A percentile compares a stretch with the other conserved stretches of the same genome.
phyloP scores from a whole-genome alignment of 2,329 filamentous ascomycete genomes.

The Pezicula carpinea region DNA sequence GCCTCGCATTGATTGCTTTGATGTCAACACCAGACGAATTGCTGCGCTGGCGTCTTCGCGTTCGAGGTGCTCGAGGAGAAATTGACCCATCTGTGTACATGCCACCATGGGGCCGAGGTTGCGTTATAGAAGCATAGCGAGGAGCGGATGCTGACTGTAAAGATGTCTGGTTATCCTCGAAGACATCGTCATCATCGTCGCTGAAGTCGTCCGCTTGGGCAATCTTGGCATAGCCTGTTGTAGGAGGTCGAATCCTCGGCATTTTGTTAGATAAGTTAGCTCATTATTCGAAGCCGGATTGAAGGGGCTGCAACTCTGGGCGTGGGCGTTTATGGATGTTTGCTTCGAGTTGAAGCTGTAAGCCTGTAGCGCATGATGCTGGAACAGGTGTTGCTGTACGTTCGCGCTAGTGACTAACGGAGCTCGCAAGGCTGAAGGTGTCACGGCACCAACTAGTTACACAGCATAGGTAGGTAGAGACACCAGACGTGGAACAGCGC shows the following conservation, averaged over 20 bases:
- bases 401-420: too few species aligned
- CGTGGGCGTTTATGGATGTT: too few species aligned
- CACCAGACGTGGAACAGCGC: too few species aligned
- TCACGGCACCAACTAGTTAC: too few species aligned
- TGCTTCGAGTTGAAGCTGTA: too few species aligned
- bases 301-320: too few species aligned
- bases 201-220: slow-evolving; percentile 75
- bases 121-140: slow-evolving; percentile 59
- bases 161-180: slow-evolving; percentile 47
- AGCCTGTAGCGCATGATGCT: too few species aligned
- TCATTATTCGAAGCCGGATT: background rate
- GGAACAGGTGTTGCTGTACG: too few species aligned
- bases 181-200: slow-evolving; percentile 64
- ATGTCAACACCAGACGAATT: slow-evolving; percentile 88
- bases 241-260: slow-evolving; percentile 47
- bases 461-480: too few species aligned
- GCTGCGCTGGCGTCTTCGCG: slow-evolving; percentile 51
- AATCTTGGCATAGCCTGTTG: slow-evolving; percentile 80
- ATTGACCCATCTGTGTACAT: slow-evolving; percentile 45
- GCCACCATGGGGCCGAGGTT: slow-evolving; percentile 55
- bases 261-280: slow-evolving; percentile 12
- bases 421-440: too few species aligned
- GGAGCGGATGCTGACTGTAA: slow-evolving; percentile 51
- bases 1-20: slow-evolving; percentile 92
- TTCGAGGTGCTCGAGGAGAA: slow-evolving; percentile 41